Evolutionary conservation across 78 protist species (phyloP), one percentile per base, ranked within the genome.

Genomic region (Polysphondylium violaceum): DNA sequence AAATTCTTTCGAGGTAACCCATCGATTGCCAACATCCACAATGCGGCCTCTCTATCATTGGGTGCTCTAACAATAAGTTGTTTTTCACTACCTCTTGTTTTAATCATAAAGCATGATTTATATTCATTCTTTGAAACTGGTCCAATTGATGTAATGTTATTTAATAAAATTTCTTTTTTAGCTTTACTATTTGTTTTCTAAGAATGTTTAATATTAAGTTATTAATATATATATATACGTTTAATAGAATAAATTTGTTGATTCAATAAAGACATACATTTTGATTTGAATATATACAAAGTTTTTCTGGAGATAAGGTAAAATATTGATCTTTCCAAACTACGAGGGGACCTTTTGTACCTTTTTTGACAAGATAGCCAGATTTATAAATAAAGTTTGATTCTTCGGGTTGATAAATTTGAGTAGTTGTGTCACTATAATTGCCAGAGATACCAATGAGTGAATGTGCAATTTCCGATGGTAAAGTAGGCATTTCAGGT

Each of bases 1-100:
- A 83, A 83, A 51, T 83, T 83, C 36, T 35, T 67, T 51, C 91
- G 19, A 21, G 91, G 91, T n/a, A 83, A 58, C 12, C 91, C 91
- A 29, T 83, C 91, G 9, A 83, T 61, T 38, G 91, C 91, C 79
- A 83, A 43, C 91, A 83, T 83, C 91, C 91, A 83, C 7, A 69
- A 9, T 6, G 91, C 77, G 2, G 79, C 67, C 0, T 69, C 91
- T 35, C 43, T 69, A 6, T 83, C 91, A 58, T 38, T 58, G 3
- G 47, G 0, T 0, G 78, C 77, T 12, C 91, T 53, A 21, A 83
- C 58, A 8, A 83, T 33, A 14, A 58, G n/a, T 14, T 75, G 55
- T 14, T 60, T 40, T 35, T 27, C 55, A 43, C 59, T 40, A 25
- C 76, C 76, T 43, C 16, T 33, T 7, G 69, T 9, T 36, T 58